Percentiles rank a stretch among this genome's conserved stretches.
Conservation (phyloP, 257 asterid genomes). For the Henckelia pumila region DNA sequence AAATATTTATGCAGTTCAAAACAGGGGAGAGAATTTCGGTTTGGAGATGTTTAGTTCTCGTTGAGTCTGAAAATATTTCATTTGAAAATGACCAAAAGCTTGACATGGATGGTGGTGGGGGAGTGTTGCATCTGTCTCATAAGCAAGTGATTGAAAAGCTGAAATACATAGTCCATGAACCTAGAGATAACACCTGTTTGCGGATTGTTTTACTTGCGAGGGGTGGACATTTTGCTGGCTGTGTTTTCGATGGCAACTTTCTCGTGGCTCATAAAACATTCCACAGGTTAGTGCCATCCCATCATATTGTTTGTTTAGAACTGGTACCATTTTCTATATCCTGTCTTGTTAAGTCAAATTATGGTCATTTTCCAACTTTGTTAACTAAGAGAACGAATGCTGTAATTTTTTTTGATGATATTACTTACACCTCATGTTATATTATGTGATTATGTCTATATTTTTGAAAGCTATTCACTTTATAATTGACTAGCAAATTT, state of each 20-base stretch:
- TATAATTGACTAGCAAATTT: not conserved
- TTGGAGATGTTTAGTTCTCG: conserved; percentile 69
- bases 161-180: conserved; percentile 59
- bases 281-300: conserved; percentile 70
- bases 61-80: conserved; percentile 52
- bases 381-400: not conserved
- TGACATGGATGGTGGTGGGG: conserved; percentile 39
- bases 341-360: conserved; percentile 6
- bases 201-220: conserved; percentile 85
- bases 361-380: conserved; percentile 3
- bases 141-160: conserved; percentile 63
- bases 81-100: conserved; percentile 48
- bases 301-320: conserved; percentile 3
- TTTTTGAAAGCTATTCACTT: not conserved
- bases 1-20: conserved; percentile 57
- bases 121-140: conserved; percentile 36
- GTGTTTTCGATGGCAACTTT: conserved; percentile 87
- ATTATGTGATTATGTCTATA: not conserved
- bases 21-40: conserved; percentile 68
- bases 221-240: conserved; percentile 98
- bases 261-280: conserved; percentile 87
- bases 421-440: conserved; percentile 10
- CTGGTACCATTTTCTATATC: not conserved
- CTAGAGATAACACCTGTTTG: conserved; percentile 60
- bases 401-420: conserved; percentile 4